Conservation (phyloP, 2,329 filamentous ascomycete genomes). For the Apiospora sp. region DNA sequence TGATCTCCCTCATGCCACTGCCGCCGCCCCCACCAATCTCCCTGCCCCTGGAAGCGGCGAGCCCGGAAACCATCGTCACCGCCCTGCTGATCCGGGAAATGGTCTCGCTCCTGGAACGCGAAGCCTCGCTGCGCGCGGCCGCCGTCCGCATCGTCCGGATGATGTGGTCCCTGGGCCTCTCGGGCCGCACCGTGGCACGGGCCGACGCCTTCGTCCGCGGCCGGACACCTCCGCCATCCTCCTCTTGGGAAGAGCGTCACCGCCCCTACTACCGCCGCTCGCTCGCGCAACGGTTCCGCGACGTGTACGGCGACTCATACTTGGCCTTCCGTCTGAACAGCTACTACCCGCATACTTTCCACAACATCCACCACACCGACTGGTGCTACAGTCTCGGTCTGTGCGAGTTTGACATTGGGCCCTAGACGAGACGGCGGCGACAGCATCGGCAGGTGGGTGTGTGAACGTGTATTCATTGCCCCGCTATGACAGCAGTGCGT, state of each 20-base stretch:
- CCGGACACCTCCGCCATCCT: background rate
- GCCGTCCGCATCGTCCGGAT: background rate
- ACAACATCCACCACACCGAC: background rate
- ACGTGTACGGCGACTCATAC: background rate
- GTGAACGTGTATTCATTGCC: too few relatives aligned
- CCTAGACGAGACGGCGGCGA: background rate
- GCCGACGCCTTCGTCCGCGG: constrained; percentile 16
- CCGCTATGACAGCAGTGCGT: too few relatives aligned
- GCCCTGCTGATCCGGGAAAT: background rate
- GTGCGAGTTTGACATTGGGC: background rate
- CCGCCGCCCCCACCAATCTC: background rate
- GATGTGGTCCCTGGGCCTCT: background rate
- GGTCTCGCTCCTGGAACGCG: background rate
- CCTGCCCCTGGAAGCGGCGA: too few relatives aligned
- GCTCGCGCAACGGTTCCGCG: background rate
- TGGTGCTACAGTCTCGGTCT: background rate
- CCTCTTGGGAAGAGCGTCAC: too few relatives aligned
- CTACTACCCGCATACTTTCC: background rate
- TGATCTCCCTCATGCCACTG: background rate
- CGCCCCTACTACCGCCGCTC: too few relatives aligned
- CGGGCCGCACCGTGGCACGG: background rate
- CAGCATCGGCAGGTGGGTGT: background rate
- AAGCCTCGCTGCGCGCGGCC: background rate
- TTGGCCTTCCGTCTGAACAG: background rate
- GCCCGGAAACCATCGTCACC: background rate